Evolutionary conservation across 768 basidiomycete genomes (phyloP).

Genomic region (Russula griseocarnosa): DNA sequence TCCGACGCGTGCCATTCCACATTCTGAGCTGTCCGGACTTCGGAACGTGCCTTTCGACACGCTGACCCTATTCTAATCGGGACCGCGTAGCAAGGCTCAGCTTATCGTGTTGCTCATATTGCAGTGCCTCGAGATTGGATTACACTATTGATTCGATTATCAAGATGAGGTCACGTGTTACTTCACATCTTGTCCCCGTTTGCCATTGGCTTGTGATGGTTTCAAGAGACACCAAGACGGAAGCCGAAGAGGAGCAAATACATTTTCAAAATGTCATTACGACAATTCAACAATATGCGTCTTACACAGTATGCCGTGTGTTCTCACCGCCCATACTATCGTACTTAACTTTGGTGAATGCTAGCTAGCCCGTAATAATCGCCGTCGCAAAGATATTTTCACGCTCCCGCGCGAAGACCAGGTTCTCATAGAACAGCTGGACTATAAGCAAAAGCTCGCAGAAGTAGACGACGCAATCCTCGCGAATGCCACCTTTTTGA

Average conservation of each 20-base stretch:
- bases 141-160: conserved; percentile 2
- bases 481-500: conserved; percentile 74
- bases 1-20: too few species aligned
- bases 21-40: too few species aligned
- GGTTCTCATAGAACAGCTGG: conserved; percentile 58
- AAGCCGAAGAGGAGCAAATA: conserved; percentile 53
- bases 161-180: neutral
- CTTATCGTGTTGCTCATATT: too few species aligned
- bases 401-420: conserved; percentile 66
- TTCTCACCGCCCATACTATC: neutral
- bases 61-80: too few species aligned
- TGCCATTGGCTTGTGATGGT: conserved; percentile 14
- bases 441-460: conserved; percentile 75
- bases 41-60: too few species aligned
- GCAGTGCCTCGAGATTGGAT: too few species aligned
- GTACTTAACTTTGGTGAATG: neutral
- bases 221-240: conserved; percentile 24
- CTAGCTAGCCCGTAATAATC: conserved; percentile 56
- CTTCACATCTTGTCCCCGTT: neutral
- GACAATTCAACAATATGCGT: conserved; percentile 71
- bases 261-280: conserved; percentile 74
- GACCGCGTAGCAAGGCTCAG: too few species aligned
- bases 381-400: conserved; percentile 73
- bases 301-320: conserved; percentile 57
- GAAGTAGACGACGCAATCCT: conserved; percentile 78